Base-by-base conservation (phyloP, 257 asterid species). In the Leonotis leonurus region DNA sequence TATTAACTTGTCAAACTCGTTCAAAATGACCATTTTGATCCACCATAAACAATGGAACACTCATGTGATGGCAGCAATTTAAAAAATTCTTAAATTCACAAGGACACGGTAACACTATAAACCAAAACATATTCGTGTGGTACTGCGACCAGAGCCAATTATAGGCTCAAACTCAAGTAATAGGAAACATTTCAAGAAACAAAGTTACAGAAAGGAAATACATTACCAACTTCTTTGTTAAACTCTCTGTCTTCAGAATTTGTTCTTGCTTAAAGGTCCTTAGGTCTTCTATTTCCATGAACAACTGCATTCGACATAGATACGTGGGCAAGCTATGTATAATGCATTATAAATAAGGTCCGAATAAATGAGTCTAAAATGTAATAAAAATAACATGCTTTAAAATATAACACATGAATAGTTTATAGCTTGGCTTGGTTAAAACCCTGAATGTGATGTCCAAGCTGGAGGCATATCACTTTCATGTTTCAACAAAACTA, bases 221-320 rank as follows among this genome's bases (percentile, higher is more conserved):
- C 48, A 60, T 44, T 88, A 88, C 98, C 94, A 88, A 76, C 79
- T 83, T 84, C 71, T 46, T 75, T 73, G 72, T 80, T 75, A 88
- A 68, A 75, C 30, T 72, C 65, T 45, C 74, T 14, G 68, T 59
- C 83, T 62, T 83, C 59, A 32, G 74, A 51, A 71, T 72, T 44
- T 87, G 89, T 69, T 69, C 81, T 40, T 70, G 70, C 71, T 63
- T 77, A 73, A 74, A 73, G 37, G 73, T 69, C 73, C 62, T 77
- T 30, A 85, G 83, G 72, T 84, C 90, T 65, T 77, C 77, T 27
- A 79, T 68, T 70, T 67, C 91, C 59, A 55, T 69, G 58, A 30
- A 70, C 80, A 91, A 32, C 95, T 91, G 83, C 77, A 70, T 58
- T 58, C 65, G 20, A 37, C 65, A 54, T 30, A 26, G 35, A 68